phyloP scores from a whole-genome alignment of 2,329 filamentous ascomycete species.

The Monosporascus sp. region DNA sequence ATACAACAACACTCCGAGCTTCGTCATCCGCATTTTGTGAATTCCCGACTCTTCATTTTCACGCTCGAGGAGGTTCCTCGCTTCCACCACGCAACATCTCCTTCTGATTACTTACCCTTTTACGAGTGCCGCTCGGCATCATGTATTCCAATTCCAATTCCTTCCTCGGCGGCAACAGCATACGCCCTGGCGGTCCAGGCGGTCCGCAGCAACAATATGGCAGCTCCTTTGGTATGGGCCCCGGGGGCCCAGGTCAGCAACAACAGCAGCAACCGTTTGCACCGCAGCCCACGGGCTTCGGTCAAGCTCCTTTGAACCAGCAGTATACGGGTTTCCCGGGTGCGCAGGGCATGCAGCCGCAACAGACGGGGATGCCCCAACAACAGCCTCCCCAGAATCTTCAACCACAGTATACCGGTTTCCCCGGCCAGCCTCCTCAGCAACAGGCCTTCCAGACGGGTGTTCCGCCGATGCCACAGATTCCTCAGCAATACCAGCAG shows the following conservation, averaged over 20 bases:
- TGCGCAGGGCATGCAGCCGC: constrained; percentile 42
- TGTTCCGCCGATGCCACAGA: constrained; percentile 54
- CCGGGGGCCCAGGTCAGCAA: constrained; percentile 27
- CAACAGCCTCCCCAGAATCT: constrained; percentile 33
- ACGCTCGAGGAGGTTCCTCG: constrained; percentile 18
- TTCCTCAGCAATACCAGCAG: constrained; percentile 55
- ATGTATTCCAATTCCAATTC: constrained; percentile 93
- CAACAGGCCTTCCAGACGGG: constrained; percentile 59
- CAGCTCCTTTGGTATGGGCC: constrained; percentile 41
- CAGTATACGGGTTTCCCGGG: constrained; percentile 58
- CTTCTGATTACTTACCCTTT: constrained; percentile 6
- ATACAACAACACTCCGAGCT: not conserved
- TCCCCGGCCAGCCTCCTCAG: constrained; percentile 38
- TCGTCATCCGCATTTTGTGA: constrained; percentile 3
- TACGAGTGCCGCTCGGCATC: constrained; percentile 14
- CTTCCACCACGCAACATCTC: constrained; percentile 13
- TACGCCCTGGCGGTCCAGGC: constrained; percentile 49
- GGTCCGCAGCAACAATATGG: constrained; percentile 55
- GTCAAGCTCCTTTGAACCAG: constrained; percentile 48
- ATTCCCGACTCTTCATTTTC: not conserved
- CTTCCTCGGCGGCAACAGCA: constrained; percentile 73
- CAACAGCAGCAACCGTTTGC: constrained; percentile 48
- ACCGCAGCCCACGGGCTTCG: constrained; percentile 57
- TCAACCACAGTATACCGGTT: constrained; percentile 46
- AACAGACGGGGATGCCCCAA: constrained; percentile 33